phyloP scores from a whole-genome alignment of 1,284 basidiomycete genomes.

The Boletus holoroseus region DNA sequence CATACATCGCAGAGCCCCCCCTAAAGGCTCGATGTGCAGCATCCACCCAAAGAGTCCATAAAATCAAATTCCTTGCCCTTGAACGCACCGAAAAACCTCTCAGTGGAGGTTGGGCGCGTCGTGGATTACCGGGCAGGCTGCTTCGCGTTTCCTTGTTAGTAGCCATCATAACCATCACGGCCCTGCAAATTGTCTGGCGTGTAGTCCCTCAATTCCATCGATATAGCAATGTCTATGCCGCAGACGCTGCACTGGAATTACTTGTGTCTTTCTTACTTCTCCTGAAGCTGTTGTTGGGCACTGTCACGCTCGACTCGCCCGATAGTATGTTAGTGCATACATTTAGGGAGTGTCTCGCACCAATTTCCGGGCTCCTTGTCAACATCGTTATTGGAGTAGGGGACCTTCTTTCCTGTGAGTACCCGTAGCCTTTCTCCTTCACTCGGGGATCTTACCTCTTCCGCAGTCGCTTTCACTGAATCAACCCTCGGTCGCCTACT shows the following conservation, averaged over 20 bases:
- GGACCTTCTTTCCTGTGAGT: constrained; percentile 57
- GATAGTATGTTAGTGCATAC: constrained; percentile 27
- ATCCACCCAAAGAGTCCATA: constrained; percentile 12
- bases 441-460: constrained; percentile 12
- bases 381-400: constrained; percentile 52
- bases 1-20: constrained; percentile 53
- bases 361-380: constrained; percentile 49
- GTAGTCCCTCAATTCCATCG: constrained; percentile 39
- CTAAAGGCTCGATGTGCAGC: constrained; percentile 35
- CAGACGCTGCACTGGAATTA: constrained; percentile 54
- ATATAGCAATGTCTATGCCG: constrained; percentile 51
- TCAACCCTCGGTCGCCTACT: constrained; percentile 65
- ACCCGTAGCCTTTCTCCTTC: not conserved
- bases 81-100: constrained; percentile 33
- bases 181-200: constrained; percentile 64
- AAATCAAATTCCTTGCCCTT: constrained; percentile 21
- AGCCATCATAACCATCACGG: constrained; percentile 41
- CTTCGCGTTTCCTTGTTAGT: constrained; percentile 49
- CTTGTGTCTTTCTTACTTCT: constrained; percentile 54
- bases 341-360: constrained; percentile 46
- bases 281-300: constrained; percentile 58
- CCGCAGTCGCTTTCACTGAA: constrained; percentile 62
- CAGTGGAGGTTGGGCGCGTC: constrained; percentile 58
- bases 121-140: constrained; percentile 51
- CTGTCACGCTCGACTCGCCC: constrained; percentile 39